Conservation (phyloP, 192 early-diverging fungal species). For the Backusella macrospora region DNA sequence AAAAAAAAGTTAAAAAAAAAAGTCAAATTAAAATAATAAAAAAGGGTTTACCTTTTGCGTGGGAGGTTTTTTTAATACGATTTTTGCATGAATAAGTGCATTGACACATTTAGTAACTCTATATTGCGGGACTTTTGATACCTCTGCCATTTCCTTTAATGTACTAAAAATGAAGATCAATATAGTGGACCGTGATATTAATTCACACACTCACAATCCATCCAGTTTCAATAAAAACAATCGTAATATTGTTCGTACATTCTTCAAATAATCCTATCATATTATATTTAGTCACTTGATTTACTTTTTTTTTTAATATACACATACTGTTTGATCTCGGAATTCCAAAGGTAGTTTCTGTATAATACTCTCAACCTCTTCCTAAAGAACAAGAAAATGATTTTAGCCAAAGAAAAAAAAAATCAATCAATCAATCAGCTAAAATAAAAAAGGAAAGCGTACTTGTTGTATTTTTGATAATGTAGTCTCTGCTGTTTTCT, state of each 20-base stretch:
- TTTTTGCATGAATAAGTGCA: constrained; percentile 6
- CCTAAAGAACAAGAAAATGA: background rate
- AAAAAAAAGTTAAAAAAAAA: background rate
- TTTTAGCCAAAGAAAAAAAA: no score
- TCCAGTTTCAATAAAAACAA: background rate
- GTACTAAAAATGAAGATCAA: background rate
- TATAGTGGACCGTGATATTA: background rate
- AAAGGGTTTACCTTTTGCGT: background rate
- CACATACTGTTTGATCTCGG: background rate
- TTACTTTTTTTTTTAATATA: background rate
- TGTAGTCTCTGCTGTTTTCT: background rate
- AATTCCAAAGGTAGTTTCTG: background rate
- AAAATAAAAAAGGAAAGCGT: background rate
- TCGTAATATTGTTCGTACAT: background rate
- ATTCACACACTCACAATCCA: background rate
- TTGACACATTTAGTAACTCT: background rate
- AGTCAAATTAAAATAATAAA: background rate
- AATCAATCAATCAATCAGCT: no score
- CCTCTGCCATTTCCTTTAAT: background rate
- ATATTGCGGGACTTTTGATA: background rate
- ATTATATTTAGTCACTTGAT: background rate
- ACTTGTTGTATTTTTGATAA: constrained; percentile 3
- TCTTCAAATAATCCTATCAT: background rate
- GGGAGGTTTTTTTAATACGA: background rate
- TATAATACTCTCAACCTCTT: background rate